Conservation (phyloP, 2,329 filamentous ascomycete species). For the Colletotrichum sojae region DNA sequence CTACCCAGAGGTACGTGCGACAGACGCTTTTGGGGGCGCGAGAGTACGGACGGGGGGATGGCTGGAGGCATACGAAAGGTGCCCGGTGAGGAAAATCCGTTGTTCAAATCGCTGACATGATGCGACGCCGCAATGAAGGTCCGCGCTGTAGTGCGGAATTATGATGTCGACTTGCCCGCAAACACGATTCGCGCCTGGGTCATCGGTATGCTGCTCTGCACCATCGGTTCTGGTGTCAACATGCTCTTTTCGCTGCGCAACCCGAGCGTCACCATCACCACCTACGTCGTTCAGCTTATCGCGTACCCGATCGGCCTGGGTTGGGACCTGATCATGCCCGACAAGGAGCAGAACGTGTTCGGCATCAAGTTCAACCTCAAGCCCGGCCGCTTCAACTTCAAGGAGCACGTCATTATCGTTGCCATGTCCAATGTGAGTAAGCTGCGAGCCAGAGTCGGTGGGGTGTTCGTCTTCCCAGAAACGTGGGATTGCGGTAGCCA, state of each 20-base stretch:
- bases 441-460: background rate
- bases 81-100: background rate
- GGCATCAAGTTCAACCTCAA: constrained; percentile 70
- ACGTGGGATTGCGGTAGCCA: constrained; percentile 11
- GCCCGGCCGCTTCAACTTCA: constrained; percentile 72
- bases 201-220: constrained; percentile 73
- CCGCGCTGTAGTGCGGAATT: constrained; percentile 75
- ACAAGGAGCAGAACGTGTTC: constrained; percentile 64
- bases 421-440: constrained; percentile 75
- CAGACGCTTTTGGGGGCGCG: background rate
- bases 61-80: background rate
- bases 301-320: constrained; percentile 71
- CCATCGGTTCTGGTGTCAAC: constrained; percentile 73
- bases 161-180: constrained; percentile 74
- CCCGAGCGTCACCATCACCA: constrained; percentile 71
- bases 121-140: constrained; percentile 58
- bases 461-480: background rate
- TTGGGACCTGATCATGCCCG: constrained; percentile 70
- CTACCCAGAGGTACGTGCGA: constrained; percentile 71
- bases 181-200: constrained; percentile 77
- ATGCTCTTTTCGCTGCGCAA: constrained; percentile 73
- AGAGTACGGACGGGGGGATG: background rate
- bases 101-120: constrained; percentile 30
- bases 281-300: constrained; percentile 74
- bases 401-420: constrained; percentile 73